phyloP scores from a whole-genome alignment of 495 filamentous ascomycete genomes.

The Daldinia concentrica region DNA sequence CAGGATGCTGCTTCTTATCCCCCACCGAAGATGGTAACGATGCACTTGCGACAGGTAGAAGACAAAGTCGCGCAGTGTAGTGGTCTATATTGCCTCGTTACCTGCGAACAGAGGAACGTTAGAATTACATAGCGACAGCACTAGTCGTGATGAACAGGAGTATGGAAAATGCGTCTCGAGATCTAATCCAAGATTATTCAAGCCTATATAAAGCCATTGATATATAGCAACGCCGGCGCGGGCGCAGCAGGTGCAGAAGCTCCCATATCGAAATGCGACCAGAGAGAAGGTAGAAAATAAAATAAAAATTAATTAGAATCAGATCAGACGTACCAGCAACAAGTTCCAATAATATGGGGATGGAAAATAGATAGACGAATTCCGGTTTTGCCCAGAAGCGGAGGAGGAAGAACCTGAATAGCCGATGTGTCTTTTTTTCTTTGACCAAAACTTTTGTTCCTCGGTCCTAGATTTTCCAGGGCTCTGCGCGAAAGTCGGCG shows the following conservation, averaged over 20 bases:
- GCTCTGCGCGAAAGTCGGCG: constrained; percentile 6
- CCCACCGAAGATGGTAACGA: background rate
- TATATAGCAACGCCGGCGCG: constrained; percentile 18
- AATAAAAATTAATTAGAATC: constrained; percentile 12
- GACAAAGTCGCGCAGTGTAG: constrained; percentile 9
- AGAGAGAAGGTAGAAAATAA: background rate
- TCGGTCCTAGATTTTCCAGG: constrained; percentile 6
- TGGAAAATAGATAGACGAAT: constrained; percentile 45
- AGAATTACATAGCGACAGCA: constrained; percentile 33
- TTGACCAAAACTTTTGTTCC: constrained; percentile 33
- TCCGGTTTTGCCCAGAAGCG: constrained; percentile 44
- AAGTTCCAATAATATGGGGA: constrained; percentile 40
- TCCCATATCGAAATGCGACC: constrained; percentile 33
- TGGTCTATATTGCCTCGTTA: constrained; percentile 29
- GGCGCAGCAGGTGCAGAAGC: constrained; percentile 9
- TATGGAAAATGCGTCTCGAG: constrained; percentile 2
- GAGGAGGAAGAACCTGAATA: constrained; percentile 48
- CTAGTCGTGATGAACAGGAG: background rate
- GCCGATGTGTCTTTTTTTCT: constrained; percentile 38
- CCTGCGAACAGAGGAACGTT: constrained; percentile 29
- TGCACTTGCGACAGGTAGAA: constrained; percentile 19
- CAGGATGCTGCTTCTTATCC: constrained; percentile 2
- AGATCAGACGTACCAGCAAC: constrained; percentile 36
- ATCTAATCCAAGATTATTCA: constrained; percentile 21
- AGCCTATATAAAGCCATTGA: constrained; percentile 22